These are phyloP conservation scores for Euphorbia celastroides DNA, from an alignment of 441 rosid species.

Conservation along the genomic window DNA sequence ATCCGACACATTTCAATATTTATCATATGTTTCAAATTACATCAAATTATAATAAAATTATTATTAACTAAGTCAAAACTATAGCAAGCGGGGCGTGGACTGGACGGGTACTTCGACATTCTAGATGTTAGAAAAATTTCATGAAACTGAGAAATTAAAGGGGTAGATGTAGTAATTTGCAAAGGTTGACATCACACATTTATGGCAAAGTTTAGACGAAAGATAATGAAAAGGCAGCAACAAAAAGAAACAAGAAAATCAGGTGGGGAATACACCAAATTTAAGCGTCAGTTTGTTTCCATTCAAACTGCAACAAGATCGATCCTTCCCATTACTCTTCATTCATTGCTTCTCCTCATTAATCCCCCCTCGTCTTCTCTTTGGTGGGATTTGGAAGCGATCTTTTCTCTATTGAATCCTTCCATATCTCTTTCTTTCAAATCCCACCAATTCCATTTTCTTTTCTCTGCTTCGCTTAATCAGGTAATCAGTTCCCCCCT, in stretches of 20 bases:
- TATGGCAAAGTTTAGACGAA: no score
- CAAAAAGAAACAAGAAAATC: neutral
- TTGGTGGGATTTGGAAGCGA: conserved; percentile 9
- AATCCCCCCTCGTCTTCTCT: no score
- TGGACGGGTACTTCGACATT: no score
- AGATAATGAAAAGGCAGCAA: neutral
- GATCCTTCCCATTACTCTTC: neutral
- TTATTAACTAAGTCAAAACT: no score
- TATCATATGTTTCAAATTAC: no score
- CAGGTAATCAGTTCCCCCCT: neutral
- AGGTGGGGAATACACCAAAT: neutral
- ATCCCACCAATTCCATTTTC: conserved; percentile 3
- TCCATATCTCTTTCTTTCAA: neutral
- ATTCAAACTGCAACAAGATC: neutral
- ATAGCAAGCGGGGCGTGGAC: no score
- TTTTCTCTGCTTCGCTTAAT: neutral
- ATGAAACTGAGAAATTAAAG: no score
- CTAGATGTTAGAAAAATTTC: no score
- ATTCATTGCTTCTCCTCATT: neutral
- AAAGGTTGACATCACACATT: no score
- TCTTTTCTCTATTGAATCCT: conserved; percentile 4
- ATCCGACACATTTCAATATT: no score
- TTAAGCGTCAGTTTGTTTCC: neutral
- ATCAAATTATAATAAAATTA: no score
- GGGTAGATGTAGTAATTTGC: no score